phyloP scores from a whole-genome alignment of 108 stramenopile genomes.

The Discostella pseudostelligera region DNA sequence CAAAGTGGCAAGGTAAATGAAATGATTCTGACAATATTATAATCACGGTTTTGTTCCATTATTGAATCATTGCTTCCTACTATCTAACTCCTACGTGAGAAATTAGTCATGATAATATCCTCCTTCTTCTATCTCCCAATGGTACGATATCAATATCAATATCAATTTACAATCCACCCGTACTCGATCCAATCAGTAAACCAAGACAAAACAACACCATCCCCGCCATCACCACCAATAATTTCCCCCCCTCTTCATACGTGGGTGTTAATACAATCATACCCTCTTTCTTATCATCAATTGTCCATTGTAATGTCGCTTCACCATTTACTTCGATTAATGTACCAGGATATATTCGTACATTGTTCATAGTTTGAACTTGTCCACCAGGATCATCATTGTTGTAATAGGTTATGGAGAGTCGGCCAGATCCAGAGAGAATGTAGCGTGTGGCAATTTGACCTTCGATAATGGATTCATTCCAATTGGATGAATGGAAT shows the following conservation, averaged over 20 bases:
- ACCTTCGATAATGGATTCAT: slow-evolving; percentile 32
- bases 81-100: too few relatives aligned
- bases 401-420: slow-evolving; percentile 37
- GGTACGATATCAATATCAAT: too few relatives aligned
- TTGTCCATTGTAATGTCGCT: slow-evolving; percentile 53
- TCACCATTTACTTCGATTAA: slow-evolving; percentile 60
- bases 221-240: slow-evolving; percentile 47
- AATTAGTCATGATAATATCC: too few relatives aligned
- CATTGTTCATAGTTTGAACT: not conserved
- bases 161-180: too few relatives aligned
- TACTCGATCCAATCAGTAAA: slow-evolving; percentile 38
- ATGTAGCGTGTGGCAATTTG: slow-evolving; percentile 56
- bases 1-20: too few relatives aligned
- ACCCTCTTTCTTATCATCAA: slow-evolving; percentile 36
- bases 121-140: too few relatives aligned
- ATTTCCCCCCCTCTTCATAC: slow-evolving; percentile 61
- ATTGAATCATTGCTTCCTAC: too few relatives aligned
- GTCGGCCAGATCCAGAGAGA: slow-evolving; percentile 52
- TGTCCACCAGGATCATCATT: slow-evolving; percentile 1
- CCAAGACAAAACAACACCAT: slow-evolving; percentile 57
- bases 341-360: slow-evolving; percentile 51
- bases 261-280: slow-evolving; percentile 69
- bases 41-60: too few relatives aligned
- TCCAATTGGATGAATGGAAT: slow-evolving; percentile 40
- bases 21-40: too few relatives aligned